These are phyloP conservation scores for Symbiotaphrina buchneri DNA, from an alignment of 495 filamentous ascomycete genomes.

Conservation along the genomic window DNA sequence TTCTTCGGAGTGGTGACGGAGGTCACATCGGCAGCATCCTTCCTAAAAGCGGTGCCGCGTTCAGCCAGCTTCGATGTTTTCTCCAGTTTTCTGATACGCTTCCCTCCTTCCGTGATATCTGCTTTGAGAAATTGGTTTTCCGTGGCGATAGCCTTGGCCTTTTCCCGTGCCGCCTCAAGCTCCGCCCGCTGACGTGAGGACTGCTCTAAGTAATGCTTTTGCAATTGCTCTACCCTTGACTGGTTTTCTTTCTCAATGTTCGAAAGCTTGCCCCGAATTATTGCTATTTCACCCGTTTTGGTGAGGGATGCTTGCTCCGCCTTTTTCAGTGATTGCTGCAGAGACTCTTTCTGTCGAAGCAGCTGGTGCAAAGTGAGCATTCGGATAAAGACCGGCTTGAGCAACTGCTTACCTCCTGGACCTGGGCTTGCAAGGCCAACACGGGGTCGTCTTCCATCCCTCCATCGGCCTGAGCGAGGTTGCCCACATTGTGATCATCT, in stretches of 20 bases:
- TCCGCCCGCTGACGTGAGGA: slow-evolving; percentile 29
- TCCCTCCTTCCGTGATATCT: slow-evolving; percentile 34
- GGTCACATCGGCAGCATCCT: slow-evolving; percentile 5
- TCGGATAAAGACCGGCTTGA: slow-evolving; percentile 4
- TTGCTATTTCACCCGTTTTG: slow-evolving; percentile 44
- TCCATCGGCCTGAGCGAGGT: too few relatives aligned
- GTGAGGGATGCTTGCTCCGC: slow-evolving; percentile 25
- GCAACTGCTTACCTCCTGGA: slow-evolving; percentile 12
- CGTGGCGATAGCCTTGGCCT: slow-evolving; percentile 36
- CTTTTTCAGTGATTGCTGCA: slow-evolving; percentile 21
- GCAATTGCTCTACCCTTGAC: slow-evolving; percentile 22
- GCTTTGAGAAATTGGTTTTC: slow-evolving; percentile 42
- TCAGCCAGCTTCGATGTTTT: background rate
- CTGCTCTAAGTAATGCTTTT: slow-evolving; percentile 30
- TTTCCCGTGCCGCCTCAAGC: slow-evolving; percentile 27
- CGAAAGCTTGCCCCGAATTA: slow-evolving; percentile 38
- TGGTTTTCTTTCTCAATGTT: slow-evolving; percentile 33
- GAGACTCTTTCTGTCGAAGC: slow-evolving; percentile 24
- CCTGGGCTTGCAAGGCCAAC: slow-evolving; percentile 14
- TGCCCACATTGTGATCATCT: too few relatives aligned
- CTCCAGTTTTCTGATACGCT: slow-evolving; percentile 17
- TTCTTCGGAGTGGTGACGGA: slow-evolving; percentile 35
- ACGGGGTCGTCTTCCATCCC: too few relatives aligned
- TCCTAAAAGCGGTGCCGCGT: background rate
- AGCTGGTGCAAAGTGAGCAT: slow-evolving; percentile 16